Base-by-base conservation (phyloP, 176 grass and related monocot genomes). In the Guadua angustifolia region DNA sequence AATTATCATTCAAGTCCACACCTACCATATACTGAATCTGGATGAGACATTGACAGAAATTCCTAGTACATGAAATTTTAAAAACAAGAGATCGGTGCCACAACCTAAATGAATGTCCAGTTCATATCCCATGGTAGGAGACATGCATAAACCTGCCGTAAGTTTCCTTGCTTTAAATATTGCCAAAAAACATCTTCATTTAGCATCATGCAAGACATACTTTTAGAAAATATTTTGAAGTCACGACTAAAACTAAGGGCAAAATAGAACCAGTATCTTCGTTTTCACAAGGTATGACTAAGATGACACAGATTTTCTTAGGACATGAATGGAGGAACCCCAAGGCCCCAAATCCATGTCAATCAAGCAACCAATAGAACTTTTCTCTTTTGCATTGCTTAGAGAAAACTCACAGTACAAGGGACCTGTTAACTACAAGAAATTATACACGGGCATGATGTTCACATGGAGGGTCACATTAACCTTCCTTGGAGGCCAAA, bases 1-100 rank as follows among this genome's bases (percentile, higher is more conserved):
- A 73, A 50, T 73, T 85, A 75, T 40, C 42, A 81, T 44, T 39
- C 52, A 52, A 2, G 22, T 50, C 32, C 16, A 69, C 51, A 87
- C 38, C 16, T 12, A 68, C 10, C 60, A 42, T 39, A 82, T 21
- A 69, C 9, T 4, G 12, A 55, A 64, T 45, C 16, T 69, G 11
- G 49, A 67, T 66, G 14, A 60, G 13, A 61, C 3, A 19, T 67
- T 55, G 47, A 56, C 5, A 80, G 49, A 51, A 81, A 82, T 14
- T 52, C 18, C 57, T n/a, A 65, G 6, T 77, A 43, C 22, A 70
- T 69, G 49, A 36, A 75, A 77, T 42, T 43, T 5, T 9, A 43
- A 69, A n/a, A 69, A 13, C 38, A 66, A 36, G 15, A 36, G 14
- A 69, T n/a, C 18, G 0, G 14, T 44, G 19, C 38, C 36, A 69